Percentiles rank a stretch among this genome's conserved stretches.
phyloP scores from a whole-genome alignment of 768 basidiomycete species.

The Sarcodon aspratus region DNA sequence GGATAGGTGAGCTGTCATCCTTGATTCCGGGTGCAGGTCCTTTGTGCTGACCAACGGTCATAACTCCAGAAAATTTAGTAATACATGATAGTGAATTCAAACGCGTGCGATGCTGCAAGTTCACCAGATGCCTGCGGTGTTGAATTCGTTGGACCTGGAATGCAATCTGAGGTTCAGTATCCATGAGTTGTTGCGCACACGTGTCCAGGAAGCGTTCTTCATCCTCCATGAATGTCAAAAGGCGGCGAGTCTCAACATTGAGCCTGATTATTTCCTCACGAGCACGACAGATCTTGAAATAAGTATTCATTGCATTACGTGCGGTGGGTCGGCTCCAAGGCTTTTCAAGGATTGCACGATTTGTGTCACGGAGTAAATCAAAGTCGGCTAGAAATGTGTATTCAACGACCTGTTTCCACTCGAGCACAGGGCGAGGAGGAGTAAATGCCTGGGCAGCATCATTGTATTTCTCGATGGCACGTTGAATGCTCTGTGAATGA shows the following conservation, averaged over 20 bases:
- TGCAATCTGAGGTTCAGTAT: too few species aligned
- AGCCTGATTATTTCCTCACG: slow-evolving; percentile 14
- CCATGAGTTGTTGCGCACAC: too few species aligned
- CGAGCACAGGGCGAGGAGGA: slow-evolving; percentile 13
- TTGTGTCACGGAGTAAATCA: slow-evolving; percentile 15
- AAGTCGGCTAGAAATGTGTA: slow-evolving; percentile 20
- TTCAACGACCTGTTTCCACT: slow-evolving; percentile 15
- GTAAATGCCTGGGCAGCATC: slow-evolving; percentile 12
- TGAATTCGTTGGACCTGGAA: too few species aligned
- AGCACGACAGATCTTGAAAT: slow-evolving; percentile 8
- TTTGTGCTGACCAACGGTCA: too few species aligned
- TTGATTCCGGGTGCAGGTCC: too few species aligned
- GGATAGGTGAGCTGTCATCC: too few species aligned
- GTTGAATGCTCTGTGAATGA: slow-evolving; percentile 14
- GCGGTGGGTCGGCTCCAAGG: slow-evolving; percentile 14
- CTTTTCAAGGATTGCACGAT: slow-evolving; percentile 12
- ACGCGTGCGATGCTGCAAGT: too few species aligned
- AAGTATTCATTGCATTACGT: slow-evolving; percentile 12
- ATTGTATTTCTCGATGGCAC: slow-evolving; percentile 20
- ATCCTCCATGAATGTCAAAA: slow-evolving; percentile 15
- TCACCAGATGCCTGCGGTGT: too few species aligned
- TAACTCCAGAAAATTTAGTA: too few species aligned
- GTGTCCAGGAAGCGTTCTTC: too few species aligned
- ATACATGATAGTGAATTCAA: too few species aligned
- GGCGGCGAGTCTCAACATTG: slow-evolving; percentile 14